These are phyloP conservation scores for Mortierella sp. DNA, from an alignment of 371 early-diverging fungal species.

Conservation along the genomic window DNA sequence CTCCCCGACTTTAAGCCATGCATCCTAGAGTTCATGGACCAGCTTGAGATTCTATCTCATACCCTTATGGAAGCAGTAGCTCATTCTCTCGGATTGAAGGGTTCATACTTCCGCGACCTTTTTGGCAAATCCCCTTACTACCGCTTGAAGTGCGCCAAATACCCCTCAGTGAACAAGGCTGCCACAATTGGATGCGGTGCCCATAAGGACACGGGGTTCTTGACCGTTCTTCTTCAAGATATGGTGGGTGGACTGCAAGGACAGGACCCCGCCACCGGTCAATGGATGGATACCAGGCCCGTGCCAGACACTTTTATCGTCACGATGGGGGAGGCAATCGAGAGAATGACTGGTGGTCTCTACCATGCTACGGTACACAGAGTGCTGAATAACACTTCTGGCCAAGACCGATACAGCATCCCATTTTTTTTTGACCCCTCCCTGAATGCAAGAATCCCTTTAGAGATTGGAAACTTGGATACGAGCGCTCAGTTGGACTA, in stretches of 20 bases:
- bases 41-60: slow-evolving; percentile 61
- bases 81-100: slow-evolving; percentile 60
- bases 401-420: slow-evolving; percentile 63
- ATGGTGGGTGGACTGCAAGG: slow-evolving; percentile 75
- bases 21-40: slow-evolving; percentile 56
- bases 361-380: slow-evolving; percentile 74
- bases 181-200: slow-evolving; percentile 55
- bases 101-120: slow-evolving; percentile 57
- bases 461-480: slow-evolving; percentile 11
- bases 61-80: slow-evolving; percentile 63
- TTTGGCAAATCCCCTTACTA: slow-evolving; percentile 64
- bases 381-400: slow-evolving; percentile 66
- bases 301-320: slow-evolving; percentile 72
- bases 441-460: slow-evolving; percentile 59
- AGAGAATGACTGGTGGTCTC: slow-evolving; percentile 64
- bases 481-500: slow-evolving; percentile 17
- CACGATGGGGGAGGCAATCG: slow-evolving; percentile 76
- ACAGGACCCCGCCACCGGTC: slow-evolving; percentile 63
- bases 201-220: slow-evolving; percentile 62
- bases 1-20: slow-evolving; percentile 60
- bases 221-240: slow-evolving; percentile 73
- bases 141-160: slow-evolving; percentile 51
- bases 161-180: slow-evolving; percentile 41
- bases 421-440: slow-evolving; percentile 66
- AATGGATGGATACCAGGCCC: slow-evolving; percentile 73